Evolutionary conservation across 805 yeast species (phyloP).

Genomic region (Teunomyces funiuensis): DNA sequence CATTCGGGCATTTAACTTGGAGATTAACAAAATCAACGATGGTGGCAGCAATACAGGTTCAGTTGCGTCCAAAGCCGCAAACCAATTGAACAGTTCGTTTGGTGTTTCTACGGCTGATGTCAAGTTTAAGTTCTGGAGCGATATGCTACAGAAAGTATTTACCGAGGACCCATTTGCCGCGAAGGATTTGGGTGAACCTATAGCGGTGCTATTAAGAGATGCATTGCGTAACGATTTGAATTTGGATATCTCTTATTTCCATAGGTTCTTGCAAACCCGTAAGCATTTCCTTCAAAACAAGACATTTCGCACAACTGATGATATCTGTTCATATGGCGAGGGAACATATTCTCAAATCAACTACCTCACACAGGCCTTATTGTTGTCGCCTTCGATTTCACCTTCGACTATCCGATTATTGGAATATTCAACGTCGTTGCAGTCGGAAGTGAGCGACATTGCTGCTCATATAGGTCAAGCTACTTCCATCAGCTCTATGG

Average conservation of each 20-base stretch:
- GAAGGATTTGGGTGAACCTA: conserved; percentile 58
- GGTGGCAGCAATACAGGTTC: conserved; percentile 26
- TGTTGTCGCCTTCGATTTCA: conserved; percentile 56
- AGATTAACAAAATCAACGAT: conserved; percentile 50
- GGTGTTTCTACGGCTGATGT: conserved; percentile 46
- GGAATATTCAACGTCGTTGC: conserved; percentile 45
- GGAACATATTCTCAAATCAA: conserved; percentile 74
- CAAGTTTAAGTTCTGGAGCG: conserved; percentile 76
- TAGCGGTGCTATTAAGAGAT: conserved; percentile 56
- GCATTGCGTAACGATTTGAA: conserved; percentile 49
- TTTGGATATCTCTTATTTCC: conserved; percentile 54
- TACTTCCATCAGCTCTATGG: conserved; percentile 62
- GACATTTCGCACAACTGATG: conserved; percentile 49
- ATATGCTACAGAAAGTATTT: conserved; percentile 50
- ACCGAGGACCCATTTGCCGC: conserved; percentile 28
- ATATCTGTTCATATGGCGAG: conserved; percentile 75
- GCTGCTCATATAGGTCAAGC: conserved; percentile 86
- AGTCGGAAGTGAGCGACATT: conserved; percentile 51
- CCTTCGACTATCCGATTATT: conserved; percentile 54
- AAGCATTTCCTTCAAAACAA: conserved; percentile 50
- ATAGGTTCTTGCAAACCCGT: conserved; percentile 60
- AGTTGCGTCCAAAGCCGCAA: conserved; percentile 30
- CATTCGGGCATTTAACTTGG: conserved; percentile 63
- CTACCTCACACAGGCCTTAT: conserved; percentile 60
- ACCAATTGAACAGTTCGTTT: conserved; percentile 27